phyloP scores from a whole-genome alignment of 1,284 basidiomycete genomes.

The Boletus smithii region DNA sequence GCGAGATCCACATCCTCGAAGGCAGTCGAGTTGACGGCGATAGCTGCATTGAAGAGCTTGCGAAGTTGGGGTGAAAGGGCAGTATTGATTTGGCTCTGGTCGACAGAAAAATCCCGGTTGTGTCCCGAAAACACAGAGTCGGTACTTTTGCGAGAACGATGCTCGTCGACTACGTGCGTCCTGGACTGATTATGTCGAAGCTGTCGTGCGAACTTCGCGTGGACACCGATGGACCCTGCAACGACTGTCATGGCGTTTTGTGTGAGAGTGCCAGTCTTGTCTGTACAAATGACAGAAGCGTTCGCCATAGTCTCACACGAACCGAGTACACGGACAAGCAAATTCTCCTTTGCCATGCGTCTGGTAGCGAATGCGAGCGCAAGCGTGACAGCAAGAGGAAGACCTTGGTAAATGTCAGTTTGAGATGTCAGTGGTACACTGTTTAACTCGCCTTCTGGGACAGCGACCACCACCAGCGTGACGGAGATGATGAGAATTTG shows the following conservation, averaged over 20 bases:
- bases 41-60: constrained; percentile 79
- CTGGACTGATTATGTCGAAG: constrained; percentile 74
- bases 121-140: constrained; percentile 41
- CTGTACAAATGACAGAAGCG: constrained; percentile 93
- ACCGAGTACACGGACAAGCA: constrained; percentile 92
- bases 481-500: constrained; percentile 94
- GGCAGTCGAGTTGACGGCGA: constrained; percentile 93
- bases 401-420: constrained; percentile 46
- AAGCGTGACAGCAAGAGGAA: constrained; percentile 94
- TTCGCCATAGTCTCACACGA: constrained; percentile 99
- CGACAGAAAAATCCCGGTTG: constrained; percentile 78
- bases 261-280: constrained; percentile 93
- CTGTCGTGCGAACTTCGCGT: constrained; percentile 87
- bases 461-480: constrained; percentile 93
- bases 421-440: neutral
- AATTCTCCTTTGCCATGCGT: constrained; percentile 92
- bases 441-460: constrained; percentile 75
- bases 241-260: constrained; percentile 96
- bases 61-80: constrained; percentile 63
- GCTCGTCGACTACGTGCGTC: constrained; percentile 68
- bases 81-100: constrained; percentile 67
- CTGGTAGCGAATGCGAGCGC: constrained; percentile 97
- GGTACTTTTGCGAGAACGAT: constrained; percentile 36
- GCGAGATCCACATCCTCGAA: constrained; percentile 82
- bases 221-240: constrained; percentile 89